Percentiles rank a stretch among this genome's conserved stretches.
These are phyloP conservation scores for Colletotrichum incanum DNA, from an alignment of 2,329 filamentous ascomycete species.

Conservation along the genomic window DNA sequence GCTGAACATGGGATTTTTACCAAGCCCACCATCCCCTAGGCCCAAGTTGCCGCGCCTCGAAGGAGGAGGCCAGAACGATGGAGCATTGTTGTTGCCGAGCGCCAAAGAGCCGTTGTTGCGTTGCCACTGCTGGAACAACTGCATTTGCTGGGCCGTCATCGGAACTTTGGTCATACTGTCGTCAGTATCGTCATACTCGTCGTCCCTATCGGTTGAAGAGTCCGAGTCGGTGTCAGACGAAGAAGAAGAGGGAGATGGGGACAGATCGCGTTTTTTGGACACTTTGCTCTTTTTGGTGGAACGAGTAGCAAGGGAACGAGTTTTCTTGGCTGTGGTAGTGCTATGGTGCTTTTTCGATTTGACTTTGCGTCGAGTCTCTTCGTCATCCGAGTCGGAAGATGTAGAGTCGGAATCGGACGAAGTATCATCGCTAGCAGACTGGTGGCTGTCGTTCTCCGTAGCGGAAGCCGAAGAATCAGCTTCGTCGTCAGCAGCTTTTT, in stretches of 20 bases:
- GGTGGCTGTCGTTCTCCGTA: neutral
- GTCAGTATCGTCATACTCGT: neutral
- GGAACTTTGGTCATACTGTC: conserved; percentile 18
- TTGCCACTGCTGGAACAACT: conserved; percentile 24
- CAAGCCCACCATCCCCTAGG: neutral
- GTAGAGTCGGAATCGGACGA: conserved; percentile 16
- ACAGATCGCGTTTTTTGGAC: neutral
- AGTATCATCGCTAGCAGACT: neutral
- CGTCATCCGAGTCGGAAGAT: neutral
- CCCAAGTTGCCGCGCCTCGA: conserved; percentile 2
- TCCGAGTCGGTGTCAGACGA: conserved; percentile 11
- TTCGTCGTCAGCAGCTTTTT: neutral
- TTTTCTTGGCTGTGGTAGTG: conserved; percentile 13
- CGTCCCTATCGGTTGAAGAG: neutral
- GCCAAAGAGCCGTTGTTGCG: conserved; percentile 6
- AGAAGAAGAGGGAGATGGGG: neutral
- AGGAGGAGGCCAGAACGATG: conserved; percentile 7
- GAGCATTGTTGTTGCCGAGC: neutral
- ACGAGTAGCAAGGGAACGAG: neutral
- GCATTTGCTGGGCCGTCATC: conserved; percentile 20
- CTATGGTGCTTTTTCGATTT: conserved; percentile 15
- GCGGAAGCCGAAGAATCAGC: neutral
- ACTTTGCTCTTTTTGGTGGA: neutral
- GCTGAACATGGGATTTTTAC: neutral
- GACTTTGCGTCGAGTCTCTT: neutral